Evolutionary conservation across 371 early-diverging fungal species (phyloP), one percentile per base, ranked within the genome.

Genomic region (Mucor irregularis): DNA sequence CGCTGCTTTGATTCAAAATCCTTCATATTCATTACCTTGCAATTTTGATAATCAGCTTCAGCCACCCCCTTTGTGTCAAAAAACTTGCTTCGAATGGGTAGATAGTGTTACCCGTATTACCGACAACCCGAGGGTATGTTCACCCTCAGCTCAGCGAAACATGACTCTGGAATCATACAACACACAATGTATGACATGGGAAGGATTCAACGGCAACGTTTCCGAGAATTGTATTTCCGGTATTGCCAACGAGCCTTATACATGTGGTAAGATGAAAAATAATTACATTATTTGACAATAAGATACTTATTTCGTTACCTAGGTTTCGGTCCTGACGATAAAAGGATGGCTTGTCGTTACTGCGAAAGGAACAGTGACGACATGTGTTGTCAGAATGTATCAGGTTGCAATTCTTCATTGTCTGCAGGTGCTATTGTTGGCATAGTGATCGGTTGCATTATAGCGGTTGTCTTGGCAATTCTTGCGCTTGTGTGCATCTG

Each of bases 201-300:
- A 64, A 31, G 75, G 62, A 4, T 66, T 53, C 21, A 62, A 64
- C 49, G 74, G 68, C 0, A 61, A 66, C 2, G 35, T 54, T 6
- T 16, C 25, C 5, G 31, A 53, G 11, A 61, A 47, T 22, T 74
- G 75, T 47, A 61, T 74, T 14, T 58, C 62, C 0, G 75, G 75
- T n/a, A 60, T 63, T 24, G 75, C 65, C 9, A 74, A 74, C 44
- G 75, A 74, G 29, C 71, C 71, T 28, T 69, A 66, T 39, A 56
- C 66, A 21, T 74, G 75, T 57, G 75, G 75, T 74, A 68, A 57
- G 47, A 22, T n/a, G n/a, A n/a, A n/a, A 21, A 10, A 26, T 37
- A 17, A 35, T 33, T 48, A 10, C 4, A n/a, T 48, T n/a, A 26
- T 29, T 13, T 22, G 13, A 24, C 14, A 13, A 1, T 34, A 28